Evolutionary conservation across 1,139 yeast species (phyloP), one percentile per base, ranked within the genome.

Genomic region (Blastobotrys buckinghamii): DNA sequence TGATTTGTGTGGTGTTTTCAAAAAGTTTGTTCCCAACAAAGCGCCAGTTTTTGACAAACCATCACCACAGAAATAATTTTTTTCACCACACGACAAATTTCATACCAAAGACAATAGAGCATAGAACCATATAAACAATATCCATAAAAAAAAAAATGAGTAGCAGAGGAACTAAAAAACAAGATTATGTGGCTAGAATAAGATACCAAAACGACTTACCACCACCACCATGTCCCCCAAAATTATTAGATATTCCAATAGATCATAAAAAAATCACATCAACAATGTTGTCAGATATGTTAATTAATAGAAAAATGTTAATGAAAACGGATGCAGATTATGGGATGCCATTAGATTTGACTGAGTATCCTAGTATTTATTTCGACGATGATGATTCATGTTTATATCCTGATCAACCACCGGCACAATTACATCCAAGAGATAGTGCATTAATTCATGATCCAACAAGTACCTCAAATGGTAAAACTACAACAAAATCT

Each of bases 201-300:
- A 78, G 96, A 62, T 92, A 89, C 65, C 80, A 81, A 53, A 92
- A 92, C 64, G 86, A 81, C 60, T 73, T 92, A 32, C 98, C 98
- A 15, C 92, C 97, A 1, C 97, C 98, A 10, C 86, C 94, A 22
- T 76, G 94, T 55, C 89, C 95, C 47, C 97, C 99, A 22, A 88
- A 86, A 66, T 75, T 89, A 52, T 67, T 92, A 50, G 78, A 82
- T 50, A 74, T 68, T 46, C 71, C 77, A 15, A 66, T 73, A 2
- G 69, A 72, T 43, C 61, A 69, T 37, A 59, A 73, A 59, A 71
- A 73, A 60, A 65, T 74, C 48, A 71, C 78, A 19, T 76, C 86
- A 7, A 74, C 79, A 50, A 73, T 87, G 53, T 70, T 92, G 57
- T 75, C 89, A 3, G 80, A 94, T 12, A 73, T 89, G 50, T 85